These are phyloP conservation scores for Sporothrix euskadiensis DNA, from an alignment of 2,329 filamentous ascomycete genomes.

Conservation along the genomic window DNA sequence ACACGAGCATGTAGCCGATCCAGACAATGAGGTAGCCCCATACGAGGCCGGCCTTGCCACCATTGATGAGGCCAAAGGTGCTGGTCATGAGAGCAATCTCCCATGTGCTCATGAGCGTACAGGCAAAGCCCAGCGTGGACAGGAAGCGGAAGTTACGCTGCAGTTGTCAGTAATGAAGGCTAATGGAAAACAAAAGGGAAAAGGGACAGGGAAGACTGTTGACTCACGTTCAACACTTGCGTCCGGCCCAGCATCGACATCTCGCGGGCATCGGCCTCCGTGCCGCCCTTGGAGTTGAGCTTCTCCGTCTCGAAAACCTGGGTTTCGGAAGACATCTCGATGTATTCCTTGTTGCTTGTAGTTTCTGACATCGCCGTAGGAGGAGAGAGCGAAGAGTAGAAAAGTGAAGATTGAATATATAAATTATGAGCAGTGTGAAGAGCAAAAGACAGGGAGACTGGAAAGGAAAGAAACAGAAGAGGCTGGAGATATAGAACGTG, in stretches of 20 bases:
- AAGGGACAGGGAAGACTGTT: background rate
- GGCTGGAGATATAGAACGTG: background rate
- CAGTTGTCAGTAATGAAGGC: background rate
- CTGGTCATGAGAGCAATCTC: constrained; percentile 49
- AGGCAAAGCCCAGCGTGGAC: constrained; percentile 55
- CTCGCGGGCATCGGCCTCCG: constrained; percentile 38
- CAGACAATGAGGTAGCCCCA: constrained; percentile 54
- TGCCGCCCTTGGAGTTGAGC: constrained; percentile 34
- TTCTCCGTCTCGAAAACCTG: constrained; percentile 33
- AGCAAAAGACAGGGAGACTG: background rate
- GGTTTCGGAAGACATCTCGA: constrained; percentile 27
- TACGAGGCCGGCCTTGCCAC: constrained; percentile 55
- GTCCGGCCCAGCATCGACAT: constrained; percentile 37
- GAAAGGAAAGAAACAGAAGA: background rate
- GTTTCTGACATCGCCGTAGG: constrained; percentile 29
- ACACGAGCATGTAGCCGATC: constrained; percentile 49
- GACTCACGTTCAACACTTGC: constrained; percentile 34
- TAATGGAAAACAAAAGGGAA: background rate
- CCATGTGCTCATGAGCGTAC: constrained; percentile 56
- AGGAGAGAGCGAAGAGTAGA: background rate
- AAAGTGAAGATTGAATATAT: background rate
- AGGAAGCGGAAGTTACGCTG: constrained; percentile 51
- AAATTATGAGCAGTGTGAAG: background rate
- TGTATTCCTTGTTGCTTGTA: constrained; percentile 30
- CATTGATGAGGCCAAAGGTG: constrained; percentile 48